phyloP scores from a whole-genome alignment of 2,329 filamentous ascomycete species.

The Beauveria bassiana region DNA sequence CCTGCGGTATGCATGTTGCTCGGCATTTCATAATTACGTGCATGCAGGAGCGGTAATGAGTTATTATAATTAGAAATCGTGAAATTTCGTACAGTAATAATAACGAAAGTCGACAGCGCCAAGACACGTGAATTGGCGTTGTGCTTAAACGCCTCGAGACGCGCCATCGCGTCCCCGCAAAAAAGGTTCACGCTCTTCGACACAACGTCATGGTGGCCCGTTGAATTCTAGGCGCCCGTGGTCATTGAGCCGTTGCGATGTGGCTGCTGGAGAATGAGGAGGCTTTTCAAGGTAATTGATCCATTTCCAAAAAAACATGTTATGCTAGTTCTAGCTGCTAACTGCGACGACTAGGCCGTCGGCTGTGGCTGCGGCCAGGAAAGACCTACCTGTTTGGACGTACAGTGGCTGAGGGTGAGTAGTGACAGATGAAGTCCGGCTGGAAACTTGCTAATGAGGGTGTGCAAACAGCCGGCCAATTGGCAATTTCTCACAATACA shows the following conservation, averaged over 20 bases:
- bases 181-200: conserved; percentile 6
- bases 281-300: conserved; percentile 38
- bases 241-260: conserved; percentile 34
- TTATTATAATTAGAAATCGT: background rate
- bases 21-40: too few species aligned
- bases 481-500: conserved; percentile 68
- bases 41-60: too few species aligned
- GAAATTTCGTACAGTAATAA: background rate
- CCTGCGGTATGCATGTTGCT: too few species aligned
- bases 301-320: background rate
- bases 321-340: background rate
- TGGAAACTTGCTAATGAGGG: background rate
- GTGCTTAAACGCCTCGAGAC: conserved; percentile 10
- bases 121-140: conserved; percentile 18
- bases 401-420: conserved; percentile 57
- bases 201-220: conserved; percentile 1
- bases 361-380: conserved; percentile 78
- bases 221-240: background rate
- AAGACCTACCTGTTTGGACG: conserved; percentile 81
- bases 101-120: background rate
- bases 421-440: too few species aligned
- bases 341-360: conserved; percentile 28
- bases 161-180: conserved; percentile 10
- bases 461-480: conserved; percentile 46
- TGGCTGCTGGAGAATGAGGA: conserved; percentile 57